Conservation (phyloP, 2,329 filamentous ascomycete species). For the Diplodia sapinea region DNA sequence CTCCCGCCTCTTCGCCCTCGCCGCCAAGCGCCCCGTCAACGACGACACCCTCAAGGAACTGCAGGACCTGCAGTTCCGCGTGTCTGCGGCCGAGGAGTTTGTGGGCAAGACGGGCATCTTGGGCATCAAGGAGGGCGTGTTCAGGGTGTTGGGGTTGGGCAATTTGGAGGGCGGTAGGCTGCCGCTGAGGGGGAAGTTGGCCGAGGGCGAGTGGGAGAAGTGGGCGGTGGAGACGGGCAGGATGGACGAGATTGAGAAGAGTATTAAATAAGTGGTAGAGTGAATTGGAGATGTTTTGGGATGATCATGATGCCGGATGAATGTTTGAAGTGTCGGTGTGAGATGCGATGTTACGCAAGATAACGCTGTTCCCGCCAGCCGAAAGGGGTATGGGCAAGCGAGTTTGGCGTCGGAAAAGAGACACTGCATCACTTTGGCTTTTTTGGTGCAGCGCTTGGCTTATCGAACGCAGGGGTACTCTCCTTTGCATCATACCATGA, state of each 20-base stretch:
- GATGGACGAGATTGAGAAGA: slow-evolving; percentile 26
- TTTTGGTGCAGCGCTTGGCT: neutral
- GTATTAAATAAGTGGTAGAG: neutral
- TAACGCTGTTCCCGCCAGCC: slow-evolving; percentile 11
- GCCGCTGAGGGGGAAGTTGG: slow-evolving; percentile 64
- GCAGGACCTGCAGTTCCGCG: slow-evolving; percentile 61
- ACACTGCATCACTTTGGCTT: too few relatives aligned
- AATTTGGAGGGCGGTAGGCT: slow-evolving; percentile 62
- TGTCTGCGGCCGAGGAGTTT: slow-evolving; percentile 64
- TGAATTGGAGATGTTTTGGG: neutral
- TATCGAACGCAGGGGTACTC: neutral
- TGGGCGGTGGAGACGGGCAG: slow-evolving; percentile 16
- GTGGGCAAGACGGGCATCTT: slow-evolving; percentile 62
- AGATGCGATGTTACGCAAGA: neutral
- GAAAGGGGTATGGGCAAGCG: slow-evolving; percentile 7
- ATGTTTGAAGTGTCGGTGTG: neutral
- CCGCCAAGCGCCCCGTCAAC: slow-evolving; percentile 34
- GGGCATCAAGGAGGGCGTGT: slow-evolving; percentile 65
- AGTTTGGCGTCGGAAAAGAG: neutral
- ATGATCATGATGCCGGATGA: neutral
- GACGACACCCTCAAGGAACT: slow-evolving; percentile 51
- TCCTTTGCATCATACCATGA: neutral
- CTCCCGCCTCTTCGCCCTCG: slow-evolving; percentile 61
- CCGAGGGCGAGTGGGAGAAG: slow-evolving; percentile 37
- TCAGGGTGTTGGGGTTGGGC: slow-evolving; percentile 60